Evolutionary conservation across 2,329 filamentous ascomycete genomes (phyloP), one percentile per base, ranked within the genome.

Genomic region (Sphaerulina vaccinii): DNA sequence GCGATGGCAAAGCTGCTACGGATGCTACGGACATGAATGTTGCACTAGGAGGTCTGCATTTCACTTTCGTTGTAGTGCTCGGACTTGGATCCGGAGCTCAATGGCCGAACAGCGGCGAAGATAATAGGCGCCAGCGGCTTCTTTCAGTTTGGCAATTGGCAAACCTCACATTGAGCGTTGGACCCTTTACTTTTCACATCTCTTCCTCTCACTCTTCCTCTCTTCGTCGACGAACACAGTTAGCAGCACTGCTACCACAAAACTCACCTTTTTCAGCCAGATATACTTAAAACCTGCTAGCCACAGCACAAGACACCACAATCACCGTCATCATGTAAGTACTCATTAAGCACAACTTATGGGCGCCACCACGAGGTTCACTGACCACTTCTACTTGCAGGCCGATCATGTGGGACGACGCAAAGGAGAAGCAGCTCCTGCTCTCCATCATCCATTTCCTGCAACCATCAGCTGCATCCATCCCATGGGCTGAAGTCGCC

Each of bases 401-500:
- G 41, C 59, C 56, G 8, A 13, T 54, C 3, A 41, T 35, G 2
- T 54, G 51, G 51, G 42, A 46, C 46, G 51, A 50, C 47, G 39
- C 46, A 3, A 51, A 54, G 9, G 46, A 54, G 42, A 54, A 51
- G 37, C 46, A 46, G 27, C 51, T 54, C 19, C 40, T 54, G 27
- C 51, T 54, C 19, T 23, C 29, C 19, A 47, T 54, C 46, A 29
- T 54, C n/a, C 51, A 54, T n/a, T 35, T 45, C 23, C 36, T 40
- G 3, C 38, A 45, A 36, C 46, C 51, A 21, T 35, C 51, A 5
- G 35, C 49, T 22, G 51, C 57, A 19, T 19, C 35, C 8, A 11
- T 15, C 27, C 55, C 58, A 27, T 59, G 60, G 60, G 52, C 45
- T 11, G 37, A 53, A 15, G 39, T 53, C 45, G 51, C 51, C 13